These are phyloP conservation scores for Monosporascus sp. DNA, from an alignment of 2,329 filamentous ascomycete genomes.

Conservation along the genomic window DNA sequence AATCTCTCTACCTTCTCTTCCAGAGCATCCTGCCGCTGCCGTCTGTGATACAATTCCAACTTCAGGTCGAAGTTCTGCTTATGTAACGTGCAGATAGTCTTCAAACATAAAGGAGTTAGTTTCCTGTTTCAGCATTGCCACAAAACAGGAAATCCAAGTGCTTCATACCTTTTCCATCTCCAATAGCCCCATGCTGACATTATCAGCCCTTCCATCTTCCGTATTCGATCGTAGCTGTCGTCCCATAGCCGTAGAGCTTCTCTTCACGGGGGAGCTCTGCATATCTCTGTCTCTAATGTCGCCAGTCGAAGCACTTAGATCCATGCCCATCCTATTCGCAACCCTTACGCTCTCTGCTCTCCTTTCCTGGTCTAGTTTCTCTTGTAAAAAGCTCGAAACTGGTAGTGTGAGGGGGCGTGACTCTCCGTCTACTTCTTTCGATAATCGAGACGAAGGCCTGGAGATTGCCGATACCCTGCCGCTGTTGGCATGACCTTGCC, in stretches of 20 bases:
- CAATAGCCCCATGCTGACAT: constrained; percentile 56
- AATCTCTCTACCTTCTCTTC: constrained; percentile 54
- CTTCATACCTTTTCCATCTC: constrained; percentile 60
- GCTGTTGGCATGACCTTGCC: constrained; percentile 35
- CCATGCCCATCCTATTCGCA: constrained; percentile 31
- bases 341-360: constrained; percentile 42
- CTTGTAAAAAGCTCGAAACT: constrained; percentile 49
- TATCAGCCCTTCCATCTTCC: constrained; percentile 36
- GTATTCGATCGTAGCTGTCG: constrained; percentile 39
- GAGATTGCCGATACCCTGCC: constrained; percentile 28
- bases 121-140: not conserved
- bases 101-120: constrained; percentile 4
- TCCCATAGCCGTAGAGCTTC: constrained; percentile 25
- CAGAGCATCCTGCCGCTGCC: constrained; percentile 56
- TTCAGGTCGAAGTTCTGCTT: constrained; percentile 77
- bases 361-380: constrained; percentile 48
- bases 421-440: constrained; percentile 38
- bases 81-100: constrained; percentile 63
- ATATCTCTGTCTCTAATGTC: constrained; percentile 30
- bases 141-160: constrained; percentile 2
- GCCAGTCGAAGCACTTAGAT: constrained; percentile 30
- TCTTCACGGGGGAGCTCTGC: constrained; percentile 35
- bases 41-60: constrained; percentile 64
- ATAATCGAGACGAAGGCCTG: constrained; percentile 35
- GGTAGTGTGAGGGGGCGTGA: constrained; percentile 32